Evolutionary conservation across 108 stramenopile genomes (phyloP), one percentile per base, ranked within the genome.

Genomic region (Aurantiochytrium sp.): DNA sequence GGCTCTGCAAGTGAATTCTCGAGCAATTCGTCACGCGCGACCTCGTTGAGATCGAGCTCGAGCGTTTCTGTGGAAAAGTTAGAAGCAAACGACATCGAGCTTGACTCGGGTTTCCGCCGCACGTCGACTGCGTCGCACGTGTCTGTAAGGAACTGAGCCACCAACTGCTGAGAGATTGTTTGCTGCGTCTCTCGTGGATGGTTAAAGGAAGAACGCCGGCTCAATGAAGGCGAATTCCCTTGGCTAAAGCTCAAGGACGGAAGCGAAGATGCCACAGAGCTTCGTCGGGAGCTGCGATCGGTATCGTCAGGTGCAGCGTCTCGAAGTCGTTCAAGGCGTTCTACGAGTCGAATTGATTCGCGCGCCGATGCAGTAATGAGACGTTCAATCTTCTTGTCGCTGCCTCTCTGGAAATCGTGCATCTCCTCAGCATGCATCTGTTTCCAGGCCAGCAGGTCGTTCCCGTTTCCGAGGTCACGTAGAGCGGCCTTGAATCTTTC

Each of bases 31-130:
- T 83, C 76, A 45, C 51, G 49, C 49, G 3, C 12, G 49, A 47
- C 51, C 51, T 53, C 45, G 45, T 23, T 6, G 28, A 83, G 76
- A 45, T 83, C 76, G 6, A 83, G 76, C 76, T 83, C 76, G 19
- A 83, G n/a, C n/a, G 76, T 83, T 6, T 83, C 76, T 6, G 76
- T 83, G 23, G 76, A 83, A 3, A 83, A 83, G 6, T 83, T 83
- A 1, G 76, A 83, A 16, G 51, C 6, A 4, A 83, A 83, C 1
- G 76, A 83, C 45, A 28, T 28, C 10, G 42, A 14, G 64, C 35
- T 35, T 10, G 18, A 8, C 14, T 69, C 49, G 45, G 44, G 49
- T 23, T 53, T 43, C 19, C 76, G 76, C 6, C 25, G 43, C 42
- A 10, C 35, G 35, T 35, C 35, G 35, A 35, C 35, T 35, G 35